Base-by-base conservation (phyloP, 352 stramenopile species). In the Pythium myriotylum region DNA sequence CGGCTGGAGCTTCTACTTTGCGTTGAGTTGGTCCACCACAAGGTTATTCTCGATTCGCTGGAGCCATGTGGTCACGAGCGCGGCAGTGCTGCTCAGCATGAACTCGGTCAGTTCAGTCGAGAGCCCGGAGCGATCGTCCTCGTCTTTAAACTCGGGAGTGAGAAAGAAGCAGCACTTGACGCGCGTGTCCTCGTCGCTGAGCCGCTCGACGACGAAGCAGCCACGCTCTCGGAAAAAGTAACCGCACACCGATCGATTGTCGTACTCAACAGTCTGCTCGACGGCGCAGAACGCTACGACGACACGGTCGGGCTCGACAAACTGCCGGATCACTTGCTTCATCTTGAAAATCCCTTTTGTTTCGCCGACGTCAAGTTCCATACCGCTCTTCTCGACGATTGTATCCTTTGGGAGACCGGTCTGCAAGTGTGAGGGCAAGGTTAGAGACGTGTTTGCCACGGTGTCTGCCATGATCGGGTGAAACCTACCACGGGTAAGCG, bases 131-230 rank as follows among this genome's bases (percentile, higher is more conserved):
- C 42, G 20, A 29, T 51, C 23, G 45, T 14, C 45, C 22, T 35
- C 20, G 22, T 51, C 48, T 12, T 65, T 32, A 26, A 85, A 57
- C 58, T 74, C 65, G 4, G 77, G 77, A 0, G 68, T 81, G 40
- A 82, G 77, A 39, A 87, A 71, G 54, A 75, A 80, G 41, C 70
- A 78, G 35, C 73, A 74, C 54, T 83, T 75, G 35, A 87, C n/a
- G 16, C 83, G 54, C 32, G 76, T 54, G 46, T 49, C 40, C 22
- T 50, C 46, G 13, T 63, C 63, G 42, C 74, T 70, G 4, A 64
- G 64, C 1, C 53, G 59, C 43, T 76, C 70, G 46, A 87, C 76
- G 14, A 84, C 62, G 17, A 84, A 74, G 41, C 78, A 80, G 14
- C 77, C 79, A 51, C 76, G 73, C 48, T 89, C 79, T 16, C 64